Evolutionary conservation across 345 rosid species (phyloP).

Genomic region (Syzygium aqueum): DNA sequence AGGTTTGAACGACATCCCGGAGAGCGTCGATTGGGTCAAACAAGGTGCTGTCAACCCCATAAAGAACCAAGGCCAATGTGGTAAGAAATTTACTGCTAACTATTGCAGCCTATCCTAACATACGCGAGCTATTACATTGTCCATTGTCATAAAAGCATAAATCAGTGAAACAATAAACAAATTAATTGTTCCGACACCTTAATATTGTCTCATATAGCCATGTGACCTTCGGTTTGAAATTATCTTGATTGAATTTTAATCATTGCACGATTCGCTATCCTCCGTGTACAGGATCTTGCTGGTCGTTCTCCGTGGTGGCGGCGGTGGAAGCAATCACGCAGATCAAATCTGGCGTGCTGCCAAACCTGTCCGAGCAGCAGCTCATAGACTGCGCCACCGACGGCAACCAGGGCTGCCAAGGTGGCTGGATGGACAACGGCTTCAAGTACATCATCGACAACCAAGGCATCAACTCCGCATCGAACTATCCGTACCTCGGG

Average conservation of each 20-base stretch:
- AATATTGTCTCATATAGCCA: background rate
- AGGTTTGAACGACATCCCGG: slow-evolving; percentile 1
- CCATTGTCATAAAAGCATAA: background rate
- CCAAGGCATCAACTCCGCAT: background rate
- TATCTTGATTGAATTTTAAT: background rate
- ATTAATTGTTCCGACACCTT: background rate
- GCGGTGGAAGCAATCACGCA: slow-evolving; percentile 2
- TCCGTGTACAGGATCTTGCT: background rate
- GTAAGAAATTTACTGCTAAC: slow-evolving; percentile 3
- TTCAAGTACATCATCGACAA: background rate
- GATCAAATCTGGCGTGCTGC: no score
- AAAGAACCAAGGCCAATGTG: slow-evolving; percentile 27
- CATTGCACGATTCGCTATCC: background rate
- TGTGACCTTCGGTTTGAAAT: background rate
- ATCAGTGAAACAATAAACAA: background rate
- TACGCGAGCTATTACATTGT: background rate
- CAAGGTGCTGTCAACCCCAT: background rate
- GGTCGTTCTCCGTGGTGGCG: slow-evolving; percentile 4
- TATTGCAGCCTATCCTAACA: background rate
- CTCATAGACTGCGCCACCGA: slow-evolving; percentile 1
- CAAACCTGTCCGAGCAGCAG: background rate
- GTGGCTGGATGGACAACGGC: background rate
- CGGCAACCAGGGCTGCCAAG: background rate
- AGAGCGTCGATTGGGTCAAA: slow-evolving; percentile 20
- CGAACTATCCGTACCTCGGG: background rate